A percentile compares a stretch with the other conserved stretches of the same genome.
Evolutionary conservation across 164 flowering plant genomes (phyloP).

Genomic region (Umbellularia californica): DNA sequence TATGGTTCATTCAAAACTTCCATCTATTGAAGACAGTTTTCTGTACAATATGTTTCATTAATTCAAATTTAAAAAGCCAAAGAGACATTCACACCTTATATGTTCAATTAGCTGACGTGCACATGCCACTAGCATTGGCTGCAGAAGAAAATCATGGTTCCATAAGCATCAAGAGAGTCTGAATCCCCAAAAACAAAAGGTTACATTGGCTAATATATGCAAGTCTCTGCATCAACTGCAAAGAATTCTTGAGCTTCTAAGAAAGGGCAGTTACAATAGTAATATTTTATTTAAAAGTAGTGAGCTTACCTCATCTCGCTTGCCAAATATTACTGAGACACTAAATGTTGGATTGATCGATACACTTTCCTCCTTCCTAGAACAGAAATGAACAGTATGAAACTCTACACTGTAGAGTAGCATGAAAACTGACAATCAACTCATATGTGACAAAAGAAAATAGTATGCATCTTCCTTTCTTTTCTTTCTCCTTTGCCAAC

Average conservation of each 20-base stretch:
- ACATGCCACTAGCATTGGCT: conserved; percentile 82
- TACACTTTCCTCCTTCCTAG: conserved; percentile 86
- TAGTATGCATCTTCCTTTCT: neutral
- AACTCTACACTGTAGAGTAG: neutral
- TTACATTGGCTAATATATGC: neutral
- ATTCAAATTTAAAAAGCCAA: neutral
- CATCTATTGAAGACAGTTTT: neutral
- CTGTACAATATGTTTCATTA: neutral
- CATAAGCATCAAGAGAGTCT: conserved; percentile 9
- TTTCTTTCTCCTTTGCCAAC: neutral
- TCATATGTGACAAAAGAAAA: too few species aligned
- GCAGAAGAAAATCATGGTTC: conserved; percentile 23
- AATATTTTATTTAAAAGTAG: neutral
- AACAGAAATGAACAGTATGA: neutral
- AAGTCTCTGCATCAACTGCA: too few species aligned
- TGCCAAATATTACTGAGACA: conserved; percentile 75
- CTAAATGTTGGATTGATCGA: conserved; percentile 57
- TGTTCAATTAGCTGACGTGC: conserved; percentile 83
- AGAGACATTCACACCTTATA: conserved; percentile 53
- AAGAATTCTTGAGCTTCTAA: too few species aligned
- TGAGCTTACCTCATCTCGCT: conserved; percentile 82
- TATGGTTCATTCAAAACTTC: too few species aligned
- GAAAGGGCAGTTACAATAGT: too few species aligned
- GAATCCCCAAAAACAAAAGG: neutral
- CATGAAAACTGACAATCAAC: neutral